Conservation (phyloP, 2,329 filamentous ascomycete species). For the Fusarium oligoseptatum region DNA sequence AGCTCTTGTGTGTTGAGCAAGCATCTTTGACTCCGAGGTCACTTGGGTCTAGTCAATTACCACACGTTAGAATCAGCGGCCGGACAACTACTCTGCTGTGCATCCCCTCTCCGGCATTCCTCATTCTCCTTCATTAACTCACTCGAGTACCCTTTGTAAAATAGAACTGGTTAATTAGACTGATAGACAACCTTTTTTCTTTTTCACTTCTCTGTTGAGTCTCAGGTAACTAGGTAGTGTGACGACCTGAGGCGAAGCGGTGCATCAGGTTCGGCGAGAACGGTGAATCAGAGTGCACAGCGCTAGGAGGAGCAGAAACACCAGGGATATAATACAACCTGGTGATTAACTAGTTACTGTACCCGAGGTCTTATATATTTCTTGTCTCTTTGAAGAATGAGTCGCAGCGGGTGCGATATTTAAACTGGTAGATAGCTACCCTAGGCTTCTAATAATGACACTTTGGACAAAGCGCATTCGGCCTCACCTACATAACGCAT, state of each 20-base stretch:
- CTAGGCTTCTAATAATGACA: not conserved
- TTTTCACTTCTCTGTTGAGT: not conserved
- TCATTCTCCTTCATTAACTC: not conserved
- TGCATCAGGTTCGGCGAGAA: not conserved
- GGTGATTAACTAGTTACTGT: not conserved
- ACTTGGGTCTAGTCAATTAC: not conserved
- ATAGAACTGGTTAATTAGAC: not conserved
- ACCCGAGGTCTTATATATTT: not conserved
- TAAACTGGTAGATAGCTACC: not conserved
- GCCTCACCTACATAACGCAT: not conserved
- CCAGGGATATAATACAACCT: not conserved
- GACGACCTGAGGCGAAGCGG: not conserved
- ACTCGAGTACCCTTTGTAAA: not conserved
- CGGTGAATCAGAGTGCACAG: not conserved
- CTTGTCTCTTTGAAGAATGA: not conserved
- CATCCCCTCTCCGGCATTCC: not conserved
- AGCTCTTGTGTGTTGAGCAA: not conserved
- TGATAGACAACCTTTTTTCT: no score
- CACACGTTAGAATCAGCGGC: not conserved
- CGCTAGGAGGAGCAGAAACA: not conserved
- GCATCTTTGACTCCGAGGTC: not conserved
- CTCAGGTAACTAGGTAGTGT: no score
- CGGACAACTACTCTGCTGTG: not conserved
- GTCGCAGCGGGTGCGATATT: not conserved
- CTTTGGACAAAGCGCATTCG: not conserved